Base-by-base conservation (phyloP, 1,284 basidiomycete species). In the Ganoderma boninense region DNA sequence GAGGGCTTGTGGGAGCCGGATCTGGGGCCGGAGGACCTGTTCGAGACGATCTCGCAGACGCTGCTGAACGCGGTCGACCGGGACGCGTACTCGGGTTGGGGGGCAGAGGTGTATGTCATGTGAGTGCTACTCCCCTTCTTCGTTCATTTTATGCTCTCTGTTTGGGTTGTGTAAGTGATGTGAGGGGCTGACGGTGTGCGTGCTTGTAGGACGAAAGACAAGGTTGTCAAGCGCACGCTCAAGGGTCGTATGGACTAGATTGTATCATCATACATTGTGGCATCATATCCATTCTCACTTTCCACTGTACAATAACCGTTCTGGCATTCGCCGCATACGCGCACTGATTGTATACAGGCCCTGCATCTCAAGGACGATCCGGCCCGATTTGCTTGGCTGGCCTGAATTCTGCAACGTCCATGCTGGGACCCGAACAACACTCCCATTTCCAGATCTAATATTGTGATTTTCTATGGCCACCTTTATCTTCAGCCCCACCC, bases 1-100 rank as follows among this genome's bases (percentile, higher is more conserved):
- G 98, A 99, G 83, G 96, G 97, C 6, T 87, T 99, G 54, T 99
- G 98, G 98, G 97, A 99, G 83, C 96, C 97, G 7, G 95, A 97
- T 82, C 86, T 99, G 80, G 96, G 92, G 80, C 91, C 97, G 16
- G 98, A 99, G 80, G 98, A 99, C 82, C 85, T 99, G 65, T 99
- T 99, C 79, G 98, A 99, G 86, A 99, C 98, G 14, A 97, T 99
- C 78, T 96, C 96, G 29, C 98, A 99, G 83, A 97, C 97, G 11
- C 84, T 99, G 68, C 84, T 99, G 78, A 99, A 97, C 77, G 96
- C 97, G 11, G 92, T 99, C 49, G 98, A 99, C 82, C 89, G 98
- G 65, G 98, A 99, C 82, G 97, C 98, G 20, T 95, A 93, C 80
- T 98, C 96, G 68, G 98, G 98, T 73, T 99, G 96, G 97, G 98